Evolutionary conservation across 139 green algal species (phyloP).

Genomic region (Marvania coccoides): DNA sequence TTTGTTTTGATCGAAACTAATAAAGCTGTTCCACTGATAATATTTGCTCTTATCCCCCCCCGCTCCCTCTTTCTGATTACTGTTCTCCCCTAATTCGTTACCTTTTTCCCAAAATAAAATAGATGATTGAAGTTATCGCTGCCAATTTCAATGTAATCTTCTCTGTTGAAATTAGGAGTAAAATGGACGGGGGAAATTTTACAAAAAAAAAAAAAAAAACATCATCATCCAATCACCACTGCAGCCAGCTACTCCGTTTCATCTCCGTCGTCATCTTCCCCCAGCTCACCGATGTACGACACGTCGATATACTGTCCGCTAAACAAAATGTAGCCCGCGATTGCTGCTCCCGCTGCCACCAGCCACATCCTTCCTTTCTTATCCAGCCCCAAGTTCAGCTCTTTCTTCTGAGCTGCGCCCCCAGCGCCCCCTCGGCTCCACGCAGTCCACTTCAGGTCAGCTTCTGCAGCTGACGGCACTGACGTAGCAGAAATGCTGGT

Average conservation of each 20-base stretch:
- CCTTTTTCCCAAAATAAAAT: too few relatives aligned
- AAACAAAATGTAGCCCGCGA: constrained; percentile 14
- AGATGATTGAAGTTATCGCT: too few relatives aligned
- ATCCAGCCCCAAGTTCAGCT: background rate
- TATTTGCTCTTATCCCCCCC: too few relatives aligned
- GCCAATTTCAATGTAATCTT: too few relatives aligned
- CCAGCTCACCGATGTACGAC: background rate
- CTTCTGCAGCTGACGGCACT: background rate
- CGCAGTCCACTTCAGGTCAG: background rate
- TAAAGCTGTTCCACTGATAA: too few relatives aligned
- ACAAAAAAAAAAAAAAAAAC: too few relatives aligned
- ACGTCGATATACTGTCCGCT: constrained; percentile 24
- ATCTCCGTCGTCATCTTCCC: background rate
- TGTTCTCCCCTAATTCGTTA: too few relatives aligned
- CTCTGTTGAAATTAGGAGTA: too few relatives aligned
- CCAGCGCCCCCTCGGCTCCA: background rate
- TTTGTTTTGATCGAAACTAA: too few relatives aligned
- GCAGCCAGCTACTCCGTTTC: background rate
- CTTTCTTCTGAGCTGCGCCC: background rate
- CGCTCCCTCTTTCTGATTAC: too few relatives aligned
- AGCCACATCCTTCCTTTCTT: constrained; percentile 27
- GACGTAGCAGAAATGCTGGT: background rate
- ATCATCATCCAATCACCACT: background rate
- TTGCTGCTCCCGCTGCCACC: constrained; percentile 9
- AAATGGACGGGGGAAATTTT: too few relatives aligned